Evolutionary conservation across 345 rosid species (phyloP).

Genomic region (Melastoma malabathricum): DNA sequence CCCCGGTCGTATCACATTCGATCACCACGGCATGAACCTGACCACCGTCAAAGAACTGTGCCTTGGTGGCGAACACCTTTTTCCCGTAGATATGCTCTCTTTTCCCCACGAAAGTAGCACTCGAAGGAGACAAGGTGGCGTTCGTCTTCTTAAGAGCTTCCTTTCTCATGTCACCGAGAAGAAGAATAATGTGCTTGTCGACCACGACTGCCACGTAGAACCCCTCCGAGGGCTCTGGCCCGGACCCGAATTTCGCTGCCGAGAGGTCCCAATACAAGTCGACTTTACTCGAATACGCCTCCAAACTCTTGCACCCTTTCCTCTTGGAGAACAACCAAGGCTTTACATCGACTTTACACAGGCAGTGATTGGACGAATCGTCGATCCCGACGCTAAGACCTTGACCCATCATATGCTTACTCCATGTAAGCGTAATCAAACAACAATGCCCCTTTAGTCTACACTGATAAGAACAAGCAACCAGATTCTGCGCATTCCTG

Average conservation of each 20-base stretch:
- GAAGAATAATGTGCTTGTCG: constrained; percentile 60
- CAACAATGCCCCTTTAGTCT: constrained; percentile 52
- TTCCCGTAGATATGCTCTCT: constrained; percentile 76
- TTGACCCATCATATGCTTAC: constrained; percentile 89
- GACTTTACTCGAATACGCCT: constrained; percentile 51
- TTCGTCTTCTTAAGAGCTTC: constrained; percentile 71
- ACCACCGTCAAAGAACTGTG: constrained; percentile 54
- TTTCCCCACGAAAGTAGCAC: constrained; percentile 50
- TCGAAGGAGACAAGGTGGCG: constrained; percentile 24
- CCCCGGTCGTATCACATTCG: constrained; percentile 47
- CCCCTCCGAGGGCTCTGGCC: constrained; percentile 80
- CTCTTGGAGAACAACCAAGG: constrained; percentile 90
- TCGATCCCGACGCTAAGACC: constrained; percentile 60
- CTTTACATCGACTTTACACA: constrained; percentile 86
- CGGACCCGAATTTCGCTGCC: constrained; percentile 66
- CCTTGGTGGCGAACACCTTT: constrained; percentile 53
- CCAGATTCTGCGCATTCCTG: constrained; percentile 61
- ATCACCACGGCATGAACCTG: constrained; percentile 53
- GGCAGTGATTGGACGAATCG: constrained; percentile 58
- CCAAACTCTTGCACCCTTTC: constrained; percentile 79
- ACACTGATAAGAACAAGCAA: constrained; percentile 61
- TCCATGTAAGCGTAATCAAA: constrained; percentile 71
- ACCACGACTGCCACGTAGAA: constrained; percentile 68
- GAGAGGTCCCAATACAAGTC: constrained; percentile 84
- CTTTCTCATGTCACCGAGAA: constrained; percentile 84